Conservation (phyloP, 2,329 filamentous ascomycete genomes). For the Xylariaceae sp. region DNA sequence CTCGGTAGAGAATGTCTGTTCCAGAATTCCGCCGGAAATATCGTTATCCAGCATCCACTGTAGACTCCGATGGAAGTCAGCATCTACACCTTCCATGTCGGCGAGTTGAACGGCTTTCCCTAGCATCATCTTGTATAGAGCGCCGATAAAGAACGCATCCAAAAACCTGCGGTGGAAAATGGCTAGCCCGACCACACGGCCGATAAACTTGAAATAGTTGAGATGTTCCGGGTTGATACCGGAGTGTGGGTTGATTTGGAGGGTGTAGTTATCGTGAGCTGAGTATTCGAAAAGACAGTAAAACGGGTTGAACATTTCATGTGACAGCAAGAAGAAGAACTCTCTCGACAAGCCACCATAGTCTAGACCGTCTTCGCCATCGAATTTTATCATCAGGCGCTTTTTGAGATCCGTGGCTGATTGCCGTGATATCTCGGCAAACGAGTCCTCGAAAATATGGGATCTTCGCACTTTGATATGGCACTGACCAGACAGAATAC, state of each 20-base stretch:
- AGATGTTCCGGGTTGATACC: slow-evolving; percentile 99
- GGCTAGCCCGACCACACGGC: slow-evolving; percentile 89
- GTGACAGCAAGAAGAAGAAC: slow-evolving; percentile 98
- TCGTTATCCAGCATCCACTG: slow-evolving; percentile 99
- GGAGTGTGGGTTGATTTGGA: slow-evolving; percentile 98
- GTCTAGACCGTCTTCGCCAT: slow-evolving; percentile 95
- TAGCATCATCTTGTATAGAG: slow-evolving; percentile 98
- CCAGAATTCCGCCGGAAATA: slow-evolving; percentile 84
- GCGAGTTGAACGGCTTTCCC: slow-evolving; percentile 86
- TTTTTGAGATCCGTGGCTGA: slow-evolving; percentile 96
- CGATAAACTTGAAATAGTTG: slow-evolving; percentile 99
- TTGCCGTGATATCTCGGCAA: slow-evolving; percentile 96
- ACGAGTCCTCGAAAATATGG: slow-evolving; percentile 98
- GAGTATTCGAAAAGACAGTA: slow-evolving; percentile 99
- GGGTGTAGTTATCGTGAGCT: slow-evolving; percentile 98
- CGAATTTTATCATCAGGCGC: slow-evolving; percentile 98
- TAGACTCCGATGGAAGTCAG: slow-evolving; percentile 92
- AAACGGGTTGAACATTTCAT: slow-evolving; percentile 99
- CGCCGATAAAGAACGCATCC: slow-evolving; percentile 98
- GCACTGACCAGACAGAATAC: slow-evolving; percentile 92
- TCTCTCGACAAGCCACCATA: slow-evolving; percentile 97
- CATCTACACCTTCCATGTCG: slow-evolving; percentile 99
- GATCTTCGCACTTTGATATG: slow-evolving; percentile 96
- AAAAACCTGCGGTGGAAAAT: slow-evolving; percentile 98
- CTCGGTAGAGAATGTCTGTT: slow-evolving; percentile 94